A percentile compares a stretch with the other conserved stretches of the same genome.
Evolutionary conservation across 805 yeast genomes (phyloP).

Genomic region (Wickerhamiella nectarea): DNA sequence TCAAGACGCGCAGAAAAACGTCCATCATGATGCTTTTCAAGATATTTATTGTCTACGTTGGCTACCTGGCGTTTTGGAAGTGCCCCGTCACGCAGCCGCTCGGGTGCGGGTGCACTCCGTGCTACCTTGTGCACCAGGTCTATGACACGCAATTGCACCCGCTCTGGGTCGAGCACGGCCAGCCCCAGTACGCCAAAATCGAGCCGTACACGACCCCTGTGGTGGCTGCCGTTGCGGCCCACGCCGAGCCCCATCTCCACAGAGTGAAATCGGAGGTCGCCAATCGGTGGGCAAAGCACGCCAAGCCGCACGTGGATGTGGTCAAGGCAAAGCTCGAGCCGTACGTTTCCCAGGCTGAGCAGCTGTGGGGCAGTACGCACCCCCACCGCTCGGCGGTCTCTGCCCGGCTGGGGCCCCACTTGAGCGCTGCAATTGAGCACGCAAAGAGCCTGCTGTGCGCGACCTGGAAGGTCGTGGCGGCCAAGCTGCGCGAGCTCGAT

Average conservation of each 20-base stretch:
- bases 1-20: too few relatives aligned
- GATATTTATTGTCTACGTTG: constrained; percentile 3
- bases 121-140: not conserved
- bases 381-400: not conserved
- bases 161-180: constrained; percentile 2
- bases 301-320: not conserved
- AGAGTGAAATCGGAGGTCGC: too few relatives aligned
- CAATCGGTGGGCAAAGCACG: not conserved
- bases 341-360: not conserved
- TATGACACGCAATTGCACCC: constrained; percentile 4
- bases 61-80: constrained; percentile 9
- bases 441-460: not conserved
- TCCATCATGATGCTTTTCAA: not conserved
- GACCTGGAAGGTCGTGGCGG: not conserved
- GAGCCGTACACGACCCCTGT: constrained; percentile 1
- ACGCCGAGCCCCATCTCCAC: not conserved
- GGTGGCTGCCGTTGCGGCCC: not conserved
- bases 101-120: constrained; percentile 5
- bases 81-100: constrained; percentile 9
- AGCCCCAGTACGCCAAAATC: constrained; percentile 2
- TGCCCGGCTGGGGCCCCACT: not conserved
- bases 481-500: not conserved
- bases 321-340: not conserved
- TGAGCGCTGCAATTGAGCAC: not conserved
- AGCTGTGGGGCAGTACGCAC: not conserved